phyloP scores from a whole-genome alignment of 2,329 filamentous ascomycete species.

The Alternaria sp. region DNA sequence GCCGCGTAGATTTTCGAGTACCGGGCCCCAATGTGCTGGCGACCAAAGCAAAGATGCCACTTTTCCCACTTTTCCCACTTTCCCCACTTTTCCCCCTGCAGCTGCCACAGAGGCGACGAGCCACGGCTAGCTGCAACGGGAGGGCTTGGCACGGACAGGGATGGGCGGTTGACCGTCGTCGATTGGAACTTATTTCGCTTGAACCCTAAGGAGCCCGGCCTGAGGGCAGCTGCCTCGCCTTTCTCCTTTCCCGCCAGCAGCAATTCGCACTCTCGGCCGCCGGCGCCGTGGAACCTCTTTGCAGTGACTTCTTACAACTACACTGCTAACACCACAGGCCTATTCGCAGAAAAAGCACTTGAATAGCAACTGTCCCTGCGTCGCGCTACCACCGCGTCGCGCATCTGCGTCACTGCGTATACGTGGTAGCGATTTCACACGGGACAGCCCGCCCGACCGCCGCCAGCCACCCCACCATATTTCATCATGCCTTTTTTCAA shows the following conservation, averaged over 20 bases:
- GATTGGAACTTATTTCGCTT: constrained; percentile 33
- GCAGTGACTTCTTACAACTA: background rate
- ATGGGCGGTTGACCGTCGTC: constrained; percentile 16
- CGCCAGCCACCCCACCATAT: constrained; percentile 30
- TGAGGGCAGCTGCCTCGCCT: constrained; percentile 22
- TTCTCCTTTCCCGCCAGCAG: constrained; percentile 32
- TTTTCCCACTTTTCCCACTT: background rate
- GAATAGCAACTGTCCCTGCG: constrained; percentile 28
- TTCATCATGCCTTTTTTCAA: constrained; percentile 51
- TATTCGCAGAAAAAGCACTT: constrained; percentile 22
- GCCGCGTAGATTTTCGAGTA: constrained; percentile 18
- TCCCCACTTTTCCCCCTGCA: background rate
- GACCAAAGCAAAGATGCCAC: constrained; percentile 20
- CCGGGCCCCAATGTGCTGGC: constrained; percentile 23
- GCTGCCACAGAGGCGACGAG: background rate
- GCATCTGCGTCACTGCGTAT: constrained; percentile 17
- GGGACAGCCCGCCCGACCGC: constrained; percentile 11
- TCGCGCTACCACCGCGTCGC: constrained; percentile 27
- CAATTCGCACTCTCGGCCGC: background rate
- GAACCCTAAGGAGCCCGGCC: constrained; percentile 26
- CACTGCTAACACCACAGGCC: constrained; percentile 14
- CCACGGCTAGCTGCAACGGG: constrained; percentile 11
- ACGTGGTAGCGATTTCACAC: constrained; percentile 31
- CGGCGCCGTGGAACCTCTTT: background rate
- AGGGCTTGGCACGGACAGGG: constrained; percentile 18